Base-by-base conservation (phyloP, 2,329 filamentous ascomycete species). In the Fusarium sp. region DNA sequence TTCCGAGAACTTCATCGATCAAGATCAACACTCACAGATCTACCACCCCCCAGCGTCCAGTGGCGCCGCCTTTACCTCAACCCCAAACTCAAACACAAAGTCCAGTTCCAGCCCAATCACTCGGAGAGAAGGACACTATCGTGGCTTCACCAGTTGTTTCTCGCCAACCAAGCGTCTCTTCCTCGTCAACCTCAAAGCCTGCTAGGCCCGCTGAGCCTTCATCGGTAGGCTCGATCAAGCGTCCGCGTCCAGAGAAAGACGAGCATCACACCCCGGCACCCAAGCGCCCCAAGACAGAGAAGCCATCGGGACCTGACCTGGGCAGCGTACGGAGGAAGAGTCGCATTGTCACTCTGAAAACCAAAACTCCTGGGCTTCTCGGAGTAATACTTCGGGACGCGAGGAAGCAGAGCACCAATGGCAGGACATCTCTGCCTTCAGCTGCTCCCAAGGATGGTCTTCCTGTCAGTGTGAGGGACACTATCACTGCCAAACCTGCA, bases 261-360 rank as follows among this genome's bases (percentile, higher is more conserved):
- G 82, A 84, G 40, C 73, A 77, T 29, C 73, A 76, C 5, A 77
- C 79, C 1, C 84, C 84, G 2, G 81, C 79, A 29, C 78, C 83
- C 1, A 85, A 85, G 77, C 80, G 84, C 14, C 80, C 82, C 6
- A 85, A 85, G 76, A 78, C 80, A 8, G 81, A 83, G 50, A 76
- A 83, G 40, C 67, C 77, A 2, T 74, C 75, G 18, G 70, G 74
- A 4, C 65, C 73, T 8, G 77, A 73, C 16, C 56, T 63, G 3
- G 74, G 78, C 2, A 68, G 69, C 38, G 77, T 76, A 25, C 77
- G 71, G 36, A 83, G 80, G 68, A 83, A 79, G 69, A 77, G 79
- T 45, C 78, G 77, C 6, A 81, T 85, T n/a, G 80, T 85, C 6
- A 84, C 81, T 7, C 71, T 85, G 6, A 82, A 77, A 72, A 82